Conservation (phyloP, 2,329 filamentous ascomycete genomes). For the Elsinoe batatas region DNA sequence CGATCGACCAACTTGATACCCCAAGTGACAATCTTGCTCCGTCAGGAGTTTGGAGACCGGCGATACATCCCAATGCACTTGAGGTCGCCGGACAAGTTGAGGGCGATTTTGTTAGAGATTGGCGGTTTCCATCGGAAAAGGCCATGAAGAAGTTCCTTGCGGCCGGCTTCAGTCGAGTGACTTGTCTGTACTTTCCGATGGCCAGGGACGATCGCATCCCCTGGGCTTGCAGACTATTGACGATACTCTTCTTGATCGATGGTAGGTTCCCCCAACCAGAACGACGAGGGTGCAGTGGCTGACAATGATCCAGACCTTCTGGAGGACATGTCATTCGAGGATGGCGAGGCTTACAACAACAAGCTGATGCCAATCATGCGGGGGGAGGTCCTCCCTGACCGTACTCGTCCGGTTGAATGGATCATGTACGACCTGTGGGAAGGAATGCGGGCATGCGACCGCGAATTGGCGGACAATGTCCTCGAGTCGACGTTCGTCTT, state of each 20-base stretch:
- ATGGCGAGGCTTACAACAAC: slow-evolving; percentile 32
- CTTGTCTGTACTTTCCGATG: slow-evolving; percentile 23
- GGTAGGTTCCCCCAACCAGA: slow-evolving; percentile 23
- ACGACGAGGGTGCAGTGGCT: not conserved
- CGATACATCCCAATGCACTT: not conserved
- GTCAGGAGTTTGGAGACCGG: not conserved
- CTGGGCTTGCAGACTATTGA: slow-evolving; percentile 32
- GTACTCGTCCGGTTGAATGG: slow-evolving; percentile 27
- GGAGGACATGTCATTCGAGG: slow-evolving; percentile 34
- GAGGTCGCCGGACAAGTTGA: not conserved
- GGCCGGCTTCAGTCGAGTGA: slow-evolving; percentile 1
- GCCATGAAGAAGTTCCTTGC: not conserved
- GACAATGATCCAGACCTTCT: slow-evolving; percentile 28
- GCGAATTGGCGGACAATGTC: slow-evolving; percentile 29
- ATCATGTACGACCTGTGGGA: slow-evolving; percentile 35
- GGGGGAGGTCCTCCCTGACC: slow-evolving; percentile 27
- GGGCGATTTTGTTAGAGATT: not conserved
- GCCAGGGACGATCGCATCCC: slow-evolving; percentile 32
- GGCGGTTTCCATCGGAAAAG: not conserved
- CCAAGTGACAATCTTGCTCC: not conserved
- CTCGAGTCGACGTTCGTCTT: slow-evolving; percentile 32
- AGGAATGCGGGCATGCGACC: slow-evolving; percentile 30
- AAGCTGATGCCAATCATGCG: slow-evolving; percentile 29
- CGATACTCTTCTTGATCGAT: slow-evolving; percentile 36
- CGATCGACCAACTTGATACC: no score